These are phyloP conservation scores for Penicillium sp. DNA, from an alignment of 2,329 filamentous ascomycete genomes.

Conservation along the genomic window DNA sequence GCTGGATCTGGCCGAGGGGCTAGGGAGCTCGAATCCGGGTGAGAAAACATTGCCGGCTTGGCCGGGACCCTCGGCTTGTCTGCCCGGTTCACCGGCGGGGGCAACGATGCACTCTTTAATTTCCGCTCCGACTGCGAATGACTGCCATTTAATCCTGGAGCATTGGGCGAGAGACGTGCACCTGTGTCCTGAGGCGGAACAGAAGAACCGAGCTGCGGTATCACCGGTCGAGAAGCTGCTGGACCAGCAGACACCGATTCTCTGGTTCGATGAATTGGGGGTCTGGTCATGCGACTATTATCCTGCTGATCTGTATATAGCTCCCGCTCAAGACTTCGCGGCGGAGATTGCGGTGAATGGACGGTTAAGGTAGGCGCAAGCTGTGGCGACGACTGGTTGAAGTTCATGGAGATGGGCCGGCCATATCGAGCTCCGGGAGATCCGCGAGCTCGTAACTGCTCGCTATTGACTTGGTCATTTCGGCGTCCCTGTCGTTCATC, in stretches of 20 bases:
- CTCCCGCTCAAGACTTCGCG: constrained; percentile 27
- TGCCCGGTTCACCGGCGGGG: constrained; percentile 75
- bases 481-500: constrained; percentile 23
- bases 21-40: constrained; percentile 30
- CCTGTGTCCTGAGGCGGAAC: constrained; percentile 16
- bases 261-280: constrained; percentile 24
- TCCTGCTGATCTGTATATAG: constrained; percentile 54
- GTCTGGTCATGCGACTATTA: constrained; percentile 55
- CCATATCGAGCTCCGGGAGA: constrained; percentile 61
- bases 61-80: constrained; percentile 69
- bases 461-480: constrained; percentile 23
- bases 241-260: constrained; percentile 25
- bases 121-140: constrained; percentile 30
- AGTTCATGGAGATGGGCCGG: constrained; percentile 45
- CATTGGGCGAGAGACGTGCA: constrained; percentile 23
- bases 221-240: constrained; percentile 29
- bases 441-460: constrained; percentile 27
- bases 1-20: constrained; percentile 26
- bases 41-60: constrained; percentile 42
- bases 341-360: constrained; percentile 46
- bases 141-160: constrained; percentile 11
- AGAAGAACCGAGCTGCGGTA: constrained; percentile 30
- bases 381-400: constrained; percentile 41
- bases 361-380: constrained; percentile 43
- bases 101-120: constrained; percentile 47